Percentiles rank a stretch among this genome's conserved stretches.
Evolutionary conservation across 1,139 yeast species (phyloP).

Genomic region (Arxiozyma slooffiae): DNA sequence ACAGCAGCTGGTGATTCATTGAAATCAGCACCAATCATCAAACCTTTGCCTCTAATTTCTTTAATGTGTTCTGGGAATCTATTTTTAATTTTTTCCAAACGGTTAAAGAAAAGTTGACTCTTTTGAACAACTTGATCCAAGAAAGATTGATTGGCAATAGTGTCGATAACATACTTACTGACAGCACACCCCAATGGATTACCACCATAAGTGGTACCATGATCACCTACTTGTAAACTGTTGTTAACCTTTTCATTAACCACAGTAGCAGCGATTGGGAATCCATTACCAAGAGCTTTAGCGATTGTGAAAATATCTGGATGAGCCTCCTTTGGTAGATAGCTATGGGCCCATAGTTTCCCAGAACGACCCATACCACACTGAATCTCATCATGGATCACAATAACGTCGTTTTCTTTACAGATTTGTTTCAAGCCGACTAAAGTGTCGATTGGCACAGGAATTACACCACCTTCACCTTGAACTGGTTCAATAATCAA

Average conservation of each 20-base stretch:
- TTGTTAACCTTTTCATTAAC: slow-evolving; percentile 69
- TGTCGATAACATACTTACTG: slow-evolving; percentile 63
- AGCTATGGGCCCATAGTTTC: slow-evolving; percentile 82
- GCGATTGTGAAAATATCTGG: slow-evolving; percentile 94
- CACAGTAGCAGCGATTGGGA: slow-evolving; percentile 92
- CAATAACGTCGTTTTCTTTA: slow-evolving; percentile 56
- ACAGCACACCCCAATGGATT: slow-evolving; percentile 85
- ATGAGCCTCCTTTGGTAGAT: slow-evolving; percentile 64
- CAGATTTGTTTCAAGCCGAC: slow-evolving; percentile 59
- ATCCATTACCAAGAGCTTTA: slow-evolving; percentile 95
- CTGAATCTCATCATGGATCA: slow-evolving; percentile 92
- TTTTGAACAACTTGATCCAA: slow-evolving; percentile 49
- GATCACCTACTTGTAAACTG: slow-evolving; percentile 78
- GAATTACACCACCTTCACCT: slow-evolving; percentile 93
- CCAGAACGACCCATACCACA: slow-evolving; percentile 95
- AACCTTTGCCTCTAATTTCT: slow-evolving; percentile 79
- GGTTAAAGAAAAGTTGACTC: slow-evolving; percentile 44
- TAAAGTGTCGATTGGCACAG: slow-evolving; percentile 55
- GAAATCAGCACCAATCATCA: slow-evolving; percentile 76
- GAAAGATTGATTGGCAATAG: slow-evolving; percentile 52
- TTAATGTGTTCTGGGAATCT: slow-evolving; percentile 50
- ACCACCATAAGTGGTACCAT: slow-evolving; percentile 97
- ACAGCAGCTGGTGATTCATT: slow-evolving; percentile 54
- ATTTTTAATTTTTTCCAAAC: slow-evolving; percentile 43
- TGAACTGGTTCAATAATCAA: slow-evolving; percentile 94